Conservation (phyloP, 768 basidiomycete genomes). For the Pisolithus albus region DNA sequence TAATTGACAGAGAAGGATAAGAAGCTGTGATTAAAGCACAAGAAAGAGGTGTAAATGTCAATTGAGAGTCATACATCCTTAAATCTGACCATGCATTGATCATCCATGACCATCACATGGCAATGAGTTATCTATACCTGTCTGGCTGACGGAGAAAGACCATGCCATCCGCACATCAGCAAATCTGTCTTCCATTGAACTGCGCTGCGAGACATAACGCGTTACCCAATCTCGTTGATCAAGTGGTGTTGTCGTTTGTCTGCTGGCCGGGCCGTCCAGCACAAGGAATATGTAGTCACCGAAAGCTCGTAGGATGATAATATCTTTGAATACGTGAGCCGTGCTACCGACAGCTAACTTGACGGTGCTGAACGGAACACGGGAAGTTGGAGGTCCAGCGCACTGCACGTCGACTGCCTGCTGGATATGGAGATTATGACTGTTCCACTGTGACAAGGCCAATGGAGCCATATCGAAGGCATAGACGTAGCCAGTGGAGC, state of each 20-base stretch:
- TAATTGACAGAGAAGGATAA: too few species aligned
- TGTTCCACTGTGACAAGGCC: conserved; percentile 26
- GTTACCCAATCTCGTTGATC: conserved; percentile 27
- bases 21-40: too few species aligned
- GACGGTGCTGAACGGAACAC: conserved; percentile 16
- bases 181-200: conserved; percentile 16
- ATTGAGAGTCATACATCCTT: too few species aligned
- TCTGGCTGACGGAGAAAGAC: too few species aligned
- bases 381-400: conserved; percentile 8
- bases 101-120: too few species aligned
- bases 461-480: conserved; percentile 26
- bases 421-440: conserved; percentile 25
- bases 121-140: too few species aligned
- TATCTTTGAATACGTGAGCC: conserved; percentile 4
- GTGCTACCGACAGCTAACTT: conserved; percentile 7
- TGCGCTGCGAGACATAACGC: conserved; percentile 22
- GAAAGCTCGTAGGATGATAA: conserved; percentile 15
- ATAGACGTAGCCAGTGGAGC: conserved; percentile 21
- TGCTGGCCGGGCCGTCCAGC: neutral
- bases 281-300: conserved; percentile 2
- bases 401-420: conserved; percentile 27
- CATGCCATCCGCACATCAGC: conserved; percentile 14
- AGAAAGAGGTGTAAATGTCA: too few species aligned
- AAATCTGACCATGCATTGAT: too few species aligned
- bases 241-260: conserved; percentile 12